phyloP scores from a whole-genome alignment of 108 stramenopile species.

The Nannochloropsis salina region DNA sequence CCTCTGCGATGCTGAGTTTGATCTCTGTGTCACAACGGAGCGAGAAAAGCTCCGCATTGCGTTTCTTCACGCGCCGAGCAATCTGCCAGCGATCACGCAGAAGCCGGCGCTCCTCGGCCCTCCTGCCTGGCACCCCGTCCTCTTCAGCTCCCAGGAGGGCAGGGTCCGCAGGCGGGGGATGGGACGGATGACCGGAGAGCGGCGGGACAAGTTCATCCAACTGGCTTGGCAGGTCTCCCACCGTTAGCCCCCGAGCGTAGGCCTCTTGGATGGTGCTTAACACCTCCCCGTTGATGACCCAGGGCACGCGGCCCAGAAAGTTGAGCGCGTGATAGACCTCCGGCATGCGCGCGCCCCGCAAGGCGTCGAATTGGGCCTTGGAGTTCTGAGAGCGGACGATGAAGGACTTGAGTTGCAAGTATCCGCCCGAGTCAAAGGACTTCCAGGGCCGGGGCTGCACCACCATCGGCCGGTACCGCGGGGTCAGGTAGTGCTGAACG shows the following conservation, averaged over 20 bases:
- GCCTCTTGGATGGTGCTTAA: constrained; percentile 31
- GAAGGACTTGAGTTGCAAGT: constrained; percentile 22
- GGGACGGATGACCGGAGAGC: background rate
- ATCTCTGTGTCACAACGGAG: constrained; percentile 52
- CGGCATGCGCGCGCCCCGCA: constrained; percentile 34
- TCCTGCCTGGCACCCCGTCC: constrained; percentile 1
- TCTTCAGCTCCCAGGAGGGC: background rate
- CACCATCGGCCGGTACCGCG: constrained; percentile 29
- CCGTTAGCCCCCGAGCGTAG: background rate
- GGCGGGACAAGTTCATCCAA: constrained; percentile 40
- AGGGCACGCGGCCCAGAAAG: constrained; percentile 50
- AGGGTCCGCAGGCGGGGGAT: constrained; percentile 23
- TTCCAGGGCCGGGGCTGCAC: constrained; percentile 29
- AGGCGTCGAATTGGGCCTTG: constrained; percentile 38
- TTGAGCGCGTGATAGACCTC: constrained; percentile 47
- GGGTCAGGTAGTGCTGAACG: background rate
- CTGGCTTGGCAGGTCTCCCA: constrained; percentile 33
- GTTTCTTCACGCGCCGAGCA: constrained; percentile 24
- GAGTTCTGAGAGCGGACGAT: constrained; percentile 16
- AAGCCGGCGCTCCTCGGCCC: background rate
- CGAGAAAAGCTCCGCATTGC: constrained; percentile 44
- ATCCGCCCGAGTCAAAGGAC: constrained; percentile 19
- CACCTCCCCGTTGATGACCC: constrained; percentile 40
- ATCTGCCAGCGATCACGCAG: background rate
- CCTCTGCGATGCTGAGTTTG: constrained; percentile 46